These are phyloP conservation scores for Platanus orientalis DNA, from an alignment of 164 flowering plant species.

Conservation along the genomic window DNA sequence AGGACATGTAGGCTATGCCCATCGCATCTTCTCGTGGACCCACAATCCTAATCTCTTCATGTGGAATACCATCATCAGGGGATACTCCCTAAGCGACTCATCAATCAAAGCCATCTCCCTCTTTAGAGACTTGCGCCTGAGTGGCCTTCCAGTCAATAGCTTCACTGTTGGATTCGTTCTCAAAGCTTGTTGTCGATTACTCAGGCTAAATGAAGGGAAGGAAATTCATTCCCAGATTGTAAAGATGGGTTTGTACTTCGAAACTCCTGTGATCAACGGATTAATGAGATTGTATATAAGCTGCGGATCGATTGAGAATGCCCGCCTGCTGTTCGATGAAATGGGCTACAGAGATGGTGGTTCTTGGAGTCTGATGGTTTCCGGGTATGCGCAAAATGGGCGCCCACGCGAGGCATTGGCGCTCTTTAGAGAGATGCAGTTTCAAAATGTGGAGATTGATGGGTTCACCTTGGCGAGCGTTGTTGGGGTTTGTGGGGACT, in stretches of 20 bases:
- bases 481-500: constrained; percentile 18
- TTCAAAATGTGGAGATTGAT: constrained; percentile 13
- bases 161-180: constrained; percentile 21
- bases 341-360: constrained; percentile 14
- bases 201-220: constrained; percentile 4
- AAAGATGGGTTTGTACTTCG: constrained; percentile 16
- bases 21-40: constrained; percentile 15
- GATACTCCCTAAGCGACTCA: constrained; percentile 17
- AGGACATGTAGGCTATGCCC: constrained; percentile 17
- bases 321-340: constrained; percentile 18
- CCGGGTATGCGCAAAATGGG: constrained; percentile 23
- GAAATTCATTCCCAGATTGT: constrained; percentile 13
- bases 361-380: constrained; percentile 24
- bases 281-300: constrained; percentile 7
- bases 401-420: constrained; percentile 10
- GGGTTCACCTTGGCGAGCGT: constrained; percentile 19
- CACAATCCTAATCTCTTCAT: constrained; percentile 19
- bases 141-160: constrained; percentile 10
- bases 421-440: constrained; percentile 20
- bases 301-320: constrained; percentile 10
- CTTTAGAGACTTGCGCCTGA: constrained; percentile 12
- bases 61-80: constrained; percentile 28
- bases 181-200: constrained; percentile 16
- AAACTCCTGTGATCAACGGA: constrained; percentile 13
- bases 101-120: constrained; percentile 9